phyloP scores from a whole-genome alignment of 1,284 basidiomycete species.

The Sphaerobolus stellatus region DNA sequence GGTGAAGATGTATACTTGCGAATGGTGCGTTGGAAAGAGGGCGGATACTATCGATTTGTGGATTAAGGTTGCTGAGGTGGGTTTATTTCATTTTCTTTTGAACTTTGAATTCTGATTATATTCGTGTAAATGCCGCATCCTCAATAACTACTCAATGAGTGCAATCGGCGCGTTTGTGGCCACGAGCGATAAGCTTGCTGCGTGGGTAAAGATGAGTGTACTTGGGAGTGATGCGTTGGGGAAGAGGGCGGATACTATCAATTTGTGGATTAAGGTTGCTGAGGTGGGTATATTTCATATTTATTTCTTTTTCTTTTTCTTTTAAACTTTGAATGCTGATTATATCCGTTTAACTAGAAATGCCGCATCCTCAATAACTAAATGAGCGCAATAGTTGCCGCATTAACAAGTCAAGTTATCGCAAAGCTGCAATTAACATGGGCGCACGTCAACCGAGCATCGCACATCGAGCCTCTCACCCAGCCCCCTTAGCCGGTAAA shows the following conservation, averaged over 20 bases:
- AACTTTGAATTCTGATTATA: too few species aligned
- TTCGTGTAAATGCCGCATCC: constrained; percentile 61
- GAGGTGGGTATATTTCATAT: constrained; percentile 78
- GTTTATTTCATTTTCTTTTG: too few species aligned
- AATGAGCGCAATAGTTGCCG: constrained; percentile 62
- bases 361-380: constrained; percentile 67
- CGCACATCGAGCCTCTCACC: constrained; percentile 49
- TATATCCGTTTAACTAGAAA: constrained; percentile 52
- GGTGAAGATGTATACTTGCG: constrained; percentile 60
- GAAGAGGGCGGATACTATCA: constrained; percentile 58
- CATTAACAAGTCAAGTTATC: constrained; percentile 58
- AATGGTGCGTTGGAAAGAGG: constrained; percentile 57
- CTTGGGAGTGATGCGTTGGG: constrained; percentile 49
- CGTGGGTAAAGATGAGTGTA: constrained; percentile 66
- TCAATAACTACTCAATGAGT: constrained; percentile 69
- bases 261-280: constrained; percentile 74
- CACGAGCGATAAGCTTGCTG: constrained; percentile 58
- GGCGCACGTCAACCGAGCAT: constrained; percentile 55
- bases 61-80: constrained; percentile 76
- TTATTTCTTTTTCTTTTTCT: too few species aligned
- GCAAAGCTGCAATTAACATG: constrained; percentile 62
- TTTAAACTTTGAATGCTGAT: too few species aligned
- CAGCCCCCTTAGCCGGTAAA: constrained; percentile 58
- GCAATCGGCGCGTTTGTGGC: constrained; percentile 58
- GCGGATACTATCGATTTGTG: constrained; percentile 67